Evolutionary conservation across 139 green algal species (phyloP).

Genomic region (Yamagishiella unicocca): DNA sequence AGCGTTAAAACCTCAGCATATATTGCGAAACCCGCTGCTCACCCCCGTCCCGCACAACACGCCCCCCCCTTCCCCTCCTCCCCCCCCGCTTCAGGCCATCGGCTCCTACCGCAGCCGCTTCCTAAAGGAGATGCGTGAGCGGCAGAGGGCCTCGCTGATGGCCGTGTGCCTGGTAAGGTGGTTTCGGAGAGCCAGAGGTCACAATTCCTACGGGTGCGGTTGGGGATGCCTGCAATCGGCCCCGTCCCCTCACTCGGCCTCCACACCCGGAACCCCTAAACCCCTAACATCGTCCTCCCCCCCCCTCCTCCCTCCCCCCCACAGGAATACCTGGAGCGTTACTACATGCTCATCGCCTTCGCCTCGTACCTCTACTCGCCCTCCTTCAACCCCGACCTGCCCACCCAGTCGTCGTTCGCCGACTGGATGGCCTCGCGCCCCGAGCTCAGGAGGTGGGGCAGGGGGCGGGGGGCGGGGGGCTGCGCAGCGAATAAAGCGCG

Average conservation of each 20-base stretch:
- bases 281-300: background rate
- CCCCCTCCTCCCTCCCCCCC: background rate
- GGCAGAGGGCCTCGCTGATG: conserved; percentile 81
- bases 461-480: background rate
- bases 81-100: conserved; percentile 82
- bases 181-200: background rate
- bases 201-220: background rate
- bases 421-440: conserved; percentile 78
- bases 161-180: conserved; percentile 69
- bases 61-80: background rate
- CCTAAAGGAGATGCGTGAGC: conserved; percentile 85
- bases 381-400: conserved; percentile 68
- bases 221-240: background rate
- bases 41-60: background rate
- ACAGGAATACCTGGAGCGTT: conserved; percentile 86
- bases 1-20: too few species aligned
- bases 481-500: background rate
- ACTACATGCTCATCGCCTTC: conserved; percentile 90
- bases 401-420: conserved; percentile 71
- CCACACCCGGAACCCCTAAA: background rate
- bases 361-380: conserved; percentile 81
- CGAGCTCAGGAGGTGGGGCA: conserved; percentile 80
- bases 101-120: conserved; percentile 84
- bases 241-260: background rate
- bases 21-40: too few species aligned